A percentile compares a stretch with the other conserved stretches of the same genome.
Conservation (phyloP, 805 yeast genomes). For the Metschnikowia vanudenii region DNA sequence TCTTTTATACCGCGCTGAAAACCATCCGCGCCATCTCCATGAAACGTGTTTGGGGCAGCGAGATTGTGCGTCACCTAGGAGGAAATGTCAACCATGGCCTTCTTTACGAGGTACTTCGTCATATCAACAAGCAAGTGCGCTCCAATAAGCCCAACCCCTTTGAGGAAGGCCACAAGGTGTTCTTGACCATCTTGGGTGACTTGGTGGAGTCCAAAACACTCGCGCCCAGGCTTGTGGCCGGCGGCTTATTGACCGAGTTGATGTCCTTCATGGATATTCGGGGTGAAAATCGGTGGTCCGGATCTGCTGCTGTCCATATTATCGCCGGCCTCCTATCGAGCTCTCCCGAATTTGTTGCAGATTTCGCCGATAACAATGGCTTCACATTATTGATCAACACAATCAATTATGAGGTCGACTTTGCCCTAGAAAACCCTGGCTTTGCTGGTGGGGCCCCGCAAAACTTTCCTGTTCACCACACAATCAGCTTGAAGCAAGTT, state of each 20-base stretch:
- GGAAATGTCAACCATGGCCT: constrained; percentile 88
- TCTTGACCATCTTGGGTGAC: constrained; percentile 61
- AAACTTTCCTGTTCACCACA: constrained; percentile 48
- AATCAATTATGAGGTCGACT: constrained; percentile 61
- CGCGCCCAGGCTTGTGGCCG: constrained; percentile 59
- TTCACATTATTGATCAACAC: constrained; percentile 58
- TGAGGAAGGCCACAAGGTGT: constrained; percentile 49
- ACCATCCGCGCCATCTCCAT: constrained; percentile 69
- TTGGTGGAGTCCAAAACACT: constrained; percentile 56
- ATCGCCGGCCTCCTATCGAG: constrained; percentile 46
- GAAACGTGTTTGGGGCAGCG: constrained; percentile 69
- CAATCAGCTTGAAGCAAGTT: constrained; percentile 59
- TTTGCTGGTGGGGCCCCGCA: constrained; percentile 58
- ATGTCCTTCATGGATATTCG: constrained; percentile 57
- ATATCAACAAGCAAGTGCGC: constrained; percentile 52
- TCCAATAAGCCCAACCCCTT: constrained; percentile 34
- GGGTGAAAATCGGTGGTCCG: constrained; percentile 51
- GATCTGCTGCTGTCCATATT: constrained; percentile 63
- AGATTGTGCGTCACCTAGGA: constrained; percentile 71
- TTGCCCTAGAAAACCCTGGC: constrained; percentile 58
- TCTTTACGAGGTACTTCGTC: constrained; percentile 67
- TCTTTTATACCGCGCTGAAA: constrained; percentile 60
- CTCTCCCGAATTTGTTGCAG: constrained; percentile 51
- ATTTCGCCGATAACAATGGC: constrained; percentile 68
- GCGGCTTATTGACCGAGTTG: constrained; percentile 71